Evolutionary conservation across 75 land plant genomes (phyloP).

Genomic region (Larix kaempferi): DNA sequence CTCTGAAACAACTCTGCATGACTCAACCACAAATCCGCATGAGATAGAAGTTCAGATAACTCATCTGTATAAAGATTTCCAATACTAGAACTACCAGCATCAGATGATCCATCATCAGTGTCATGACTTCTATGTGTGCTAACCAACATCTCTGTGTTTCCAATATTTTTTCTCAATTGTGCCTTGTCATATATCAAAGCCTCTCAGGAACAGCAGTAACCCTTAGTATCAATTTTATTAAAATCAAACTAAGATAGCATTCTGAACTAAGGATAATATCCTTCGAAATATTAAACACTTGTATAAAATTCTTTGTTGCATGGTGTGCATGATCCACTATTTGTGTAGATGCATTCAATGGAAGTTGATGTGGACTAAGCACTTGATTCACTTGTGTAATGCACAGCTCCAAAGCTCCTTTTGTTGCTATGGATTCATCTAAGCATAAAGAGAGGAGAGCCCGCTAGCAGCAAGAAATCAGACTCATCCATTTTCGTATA

Average conservation of each 20-base stretch:
- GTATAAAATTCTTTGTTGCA: conserved; percentile 94
- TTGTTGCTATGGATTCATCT: conserved; percentile 71
- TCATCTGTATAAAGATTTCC: conserved; percentile 59
- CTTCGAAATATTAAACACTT: conserved; percentile 45
- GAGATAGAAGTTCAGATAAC: conserved; percentile 56
- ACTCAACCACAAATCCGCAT: conserved; percentile 86
- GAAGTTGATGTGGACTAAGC: conserved; percentile 72
- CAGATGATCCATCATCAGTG: conserved; percentile 57
- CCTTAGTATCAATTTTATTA: not conserved
- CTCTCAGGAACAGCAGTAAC: conserved; percentile 27
- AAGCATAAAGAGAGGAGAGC: conserved; percentile 86
- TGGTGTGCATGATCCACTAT: conserved; percentile 81
- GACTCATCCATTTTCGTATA: not conserved
- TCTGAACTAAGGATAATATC: not conserved
- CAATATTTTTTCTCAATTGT: conserved; percentile 64
- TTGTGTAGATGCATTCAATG: conserved; percentile 78
- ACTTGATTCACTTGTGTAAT: conserved; percentile 78
- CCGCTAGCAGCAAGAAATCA: conserved; percentile 28
- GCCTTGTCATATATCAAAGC: conserved; percentile 70
- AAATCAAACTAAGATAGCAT: not conserved
- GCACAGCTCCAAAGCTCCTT: conserved; percentile 81
- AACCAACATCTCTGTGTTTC: conserved; percentile 43
- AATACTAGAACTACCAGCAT: conserved; percentile 63
- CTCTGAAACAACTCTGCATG: conserved; percentile 95
- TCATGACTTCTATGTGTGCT: conserved; percentile 46